Percentiles rank a stretch among this genome's conserved stretches.
Conservation (phyloP, 495 filamentous ascomycete genomes). For the Daldinia caldariorum region DNA sequence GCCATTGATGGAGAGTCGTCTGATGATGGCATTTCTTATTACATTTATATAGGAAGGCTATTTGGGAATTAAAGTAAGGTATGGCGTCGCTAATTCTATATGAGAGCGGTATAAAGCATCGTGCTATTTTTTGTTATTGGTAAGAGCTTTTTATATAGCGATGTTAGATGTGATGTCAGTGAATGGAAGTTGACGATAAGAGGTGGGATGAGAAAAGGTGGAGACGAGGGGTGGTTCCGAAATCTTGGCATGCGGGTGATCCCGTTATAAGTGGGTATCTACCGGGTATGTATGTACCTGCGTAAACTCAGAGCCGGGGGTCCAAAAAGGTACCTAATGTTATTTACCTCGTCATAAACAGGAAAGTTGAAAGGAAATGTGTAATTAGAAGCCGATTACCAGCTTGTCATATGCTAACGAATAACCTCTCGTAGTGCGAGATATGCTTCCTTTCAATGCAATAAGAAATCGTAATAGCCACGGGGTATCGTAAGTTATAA, state of each 20-base stretch:
- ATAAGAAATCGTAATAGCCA: slow-evolving; percentile 9
- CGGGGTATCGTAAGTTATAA: slow-evolving; percentile 35
- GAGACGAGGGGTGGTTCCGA: neutral
- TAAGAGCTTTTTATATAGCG: slow-evolving; percentile 5
- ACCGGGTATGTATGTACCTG: neutral
- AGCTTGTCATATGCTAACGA: neutral
- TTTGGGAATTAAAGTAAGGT: neutral
- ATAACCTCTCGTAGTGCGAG: neutral
- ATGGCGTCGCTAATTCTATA: neutral
- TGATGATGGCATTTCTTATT: slow-evolving; percentile 19
- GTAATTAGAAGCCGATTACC: no score
- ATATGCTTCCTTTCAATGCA: slow-evolving; percentile 3
- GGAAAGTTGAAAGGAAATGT: no score
- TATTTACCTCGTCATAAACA: neutral
- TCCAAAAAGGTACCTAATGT: neutral
- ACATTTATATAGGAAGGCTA: neutral
- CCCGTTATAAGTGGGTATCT: slow-evolving; percentile 8
- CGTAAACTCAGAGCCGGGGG: neutral
- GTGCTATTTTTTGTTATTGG: no score
- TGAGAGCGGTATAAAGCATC: neutral
- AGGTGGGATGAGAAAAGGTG: slow-evolving; percentile 4
- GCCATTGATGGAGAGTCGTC: slow-evolving; percentile 34
- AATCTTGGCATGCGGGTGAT: slow-evolving; percentile 19
- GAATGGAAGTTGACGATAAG: neutral
- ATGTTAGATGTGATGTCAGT: neutral